These are phyloP conservation scores for Ramichloridium luteum DNA, from an alignment of 2,329 filamentous ascomycete genomes.

Conservation along the genomic window DNA sequence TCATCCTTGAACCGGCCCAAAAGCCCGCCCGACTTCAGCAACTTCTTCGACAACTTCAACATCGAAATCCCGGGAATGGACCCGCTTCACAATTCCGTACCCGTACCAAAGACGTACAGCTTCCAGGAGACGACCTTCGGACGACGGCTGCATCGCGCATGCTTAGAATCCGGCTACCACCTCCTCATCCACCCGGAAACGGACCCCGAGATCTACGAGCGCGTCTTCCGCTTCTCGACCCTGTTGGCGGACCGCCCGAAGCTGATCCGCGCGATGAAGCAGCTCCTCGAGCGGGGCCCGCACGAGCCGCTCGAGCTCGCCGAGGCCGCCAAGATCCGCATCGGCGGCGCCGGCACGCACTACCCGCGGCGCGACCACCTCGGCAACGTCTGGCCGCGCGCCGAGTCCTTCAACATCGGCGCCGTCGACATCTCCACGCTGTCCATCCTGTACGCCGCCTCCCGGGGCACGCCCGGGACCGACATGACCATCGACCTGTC, in stretches of 20 bases:
- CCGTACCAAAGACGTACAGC: conserved; percentile 42
- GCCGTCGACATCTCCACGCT: conserved; percentile 20
- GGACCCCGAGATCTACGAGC: conserved; percentile 14
- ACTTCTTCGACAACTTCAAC: conserved; percentile 5
- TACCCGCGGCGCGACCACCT: conserved; percentile 34
- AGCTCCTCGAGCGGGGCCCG: conserved; percentile 27
- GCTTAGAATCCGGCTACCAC: conserved; percentile 49
- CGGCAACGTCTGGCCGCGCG: conserved; percentile 45
- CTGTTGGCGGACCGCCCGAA: conserved; percentile 12
- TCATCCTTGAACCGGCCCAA: no score
- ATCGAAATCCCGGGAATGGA: conserved; percentile 20
- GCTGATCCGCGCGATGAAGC: conserved; percentile 25
- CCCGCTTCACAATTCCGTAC: conserved; percentile 5
- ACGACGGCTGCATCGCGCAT: conserved; percentile 54
- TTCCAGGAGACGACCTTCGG: conserved; percentile 57
- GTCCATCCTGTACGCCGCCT: conserved; percentile 16
- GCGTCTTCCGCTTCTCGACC: conserved; percentile 18
- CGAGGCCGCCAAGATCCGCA: conserved; percentile 49
- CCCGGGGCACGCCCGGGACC: conserved; percentile 14
- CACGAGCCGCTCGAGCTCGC: conserved; percentile 45
- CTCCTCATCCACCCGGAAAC: conserved; percentile 41
- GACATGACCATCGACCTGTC: conserved; percentile 39
- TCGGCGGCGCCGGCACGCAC: conserved; percentile 58
- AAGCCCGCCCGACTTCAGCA: no score
- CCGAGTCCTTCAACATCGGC: conserved; percentile 18